These are phyloP conservation scores for Astragalus membranaceus DNA, from an alignment of 306 rosid genomes.

Conservation along the genomic window DNA sequence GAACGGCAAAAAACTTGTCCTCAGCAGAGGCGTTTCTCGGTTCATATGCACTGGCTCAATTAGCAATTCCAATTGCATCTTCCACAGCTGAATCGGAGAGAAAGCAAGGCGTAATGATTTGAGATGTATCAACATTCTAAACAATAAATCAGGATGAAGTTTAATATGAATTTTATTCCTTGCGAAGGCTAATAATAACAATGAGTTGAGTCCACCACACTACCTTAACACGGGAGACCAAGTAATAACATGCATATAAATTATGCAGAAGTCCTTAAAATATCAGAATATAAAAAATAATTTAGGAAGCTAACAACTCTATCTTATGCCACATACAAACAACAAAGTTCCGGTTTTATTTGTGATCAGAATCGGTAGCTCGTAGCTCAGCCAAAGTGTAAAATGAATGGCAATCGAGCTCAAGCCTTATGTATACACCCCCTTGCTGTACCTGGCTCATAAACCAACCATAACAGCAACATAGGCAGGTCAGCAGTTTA, in stretches of 20 bases:
- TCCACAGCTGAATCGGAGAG: constrained; percentile 4
- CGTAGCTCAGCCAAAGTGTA: constrained; percentile 70
- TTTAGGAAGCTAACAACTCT: constrained; percentile 11
- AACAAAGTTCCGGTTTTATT: constrained; percentile 32
- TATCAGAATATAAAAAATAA: constrained; percentile 22
- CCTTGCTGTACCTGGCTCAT: constrained; percentile 38
- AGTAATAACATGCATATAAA: constrained; percentile 32
- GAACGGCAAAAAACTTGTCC: not conserved
- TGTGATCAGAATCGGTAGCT: constrained; percentile 31
- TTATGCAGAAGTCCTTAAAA: constrained; percentile 40
- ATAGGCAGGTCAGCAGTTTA: constrained; percentile 29
- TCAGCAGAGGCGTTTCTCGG: not conserved
- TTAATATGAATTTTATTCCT: constrained; percentile 37
- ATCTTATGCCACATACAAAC: constrained; percentile 32
- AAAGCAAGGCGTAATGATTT: not conserved
- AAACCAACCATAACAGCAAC: constrained; percentile 46
- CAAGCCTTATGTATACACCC: constrained; percentile 39
- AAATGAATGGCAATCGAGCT: constrained; percentile 72
- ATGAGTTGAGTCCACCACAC: constrained; percentile 32
- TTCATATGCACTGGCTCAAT: not conserved
- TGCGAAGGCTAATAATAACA: constrained; percentile 27
- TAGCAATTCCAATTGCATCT: not conserved
- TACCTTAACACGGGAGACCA: constrained; percentile 29
- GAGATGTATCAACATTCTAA: not conserved
- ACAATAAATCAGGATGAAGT: not conserved